A percentile compares a stretch with the other conserved stretches of the same genome.
Conservation (phyloP, 1,139 yeast genomes). For the Pneumocystis carinii region DNA sequence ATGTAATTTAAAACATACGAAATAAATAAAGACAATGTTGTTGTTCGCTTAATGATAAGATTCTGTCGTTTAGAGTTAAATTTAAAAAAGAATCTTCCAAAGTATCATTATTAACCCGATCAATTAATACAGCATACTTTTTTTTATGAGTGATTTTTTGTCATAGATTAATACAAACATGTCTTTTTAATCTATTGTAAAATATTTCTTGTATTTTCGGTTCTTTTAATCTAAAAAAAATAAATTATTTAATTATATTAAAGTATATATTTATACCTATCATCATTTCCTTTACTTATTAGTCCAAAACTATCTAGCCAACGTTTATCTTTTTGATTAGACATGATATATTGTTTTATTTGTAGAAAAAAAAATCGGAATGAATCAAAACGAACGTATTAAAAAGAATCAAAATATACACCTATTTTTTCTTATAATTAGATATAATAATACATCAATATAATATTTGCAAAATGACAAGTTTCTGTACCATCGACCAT, state of each 20-base stretch:
- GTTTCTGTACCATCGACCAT: background rate
- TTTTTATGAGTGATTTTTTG: constrained; percentile 6
- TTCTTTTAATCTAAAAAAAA: constrained; percentile 9
- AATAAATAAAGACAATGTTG: background rate
- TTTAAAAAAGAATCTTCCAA: too few species aligned
- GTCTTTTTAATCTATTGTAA: constrained; percentile 9
- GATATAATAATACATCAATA: background rate
- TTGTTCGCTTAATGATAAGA: background rate
- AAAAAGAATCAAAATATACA: background rate
- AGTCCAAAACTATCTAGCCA: constrained; percentile 12
- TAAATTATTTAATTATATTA: background rate
- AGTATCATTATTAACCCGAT: too few species aligned
- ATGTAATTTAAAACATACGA: constrained; percentile 5
- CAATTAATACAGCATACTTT: too few species aligned
- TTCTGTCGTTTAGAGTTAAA: constrained; percentile 8
- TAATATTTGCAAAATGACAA: too few species aligned
- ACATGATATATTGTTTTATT: background rate
- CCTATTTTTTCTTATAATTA: background rate
- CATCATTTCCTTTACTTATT: constrained; percentile 15
- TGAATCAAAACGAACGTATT: background rate
- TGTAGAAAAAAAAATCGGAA: background rate
- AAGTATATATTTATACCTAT: background rate
- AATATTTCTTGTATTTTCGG: constrained; percentile 11
- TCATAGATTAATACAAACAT: constrained; percentile 7
- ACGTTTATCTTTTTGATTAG: background rate